Base-by-base conservation (phyloP, 2,329 filamentous ascomycete species). In the Arthrobotrys megalospora region DNA sequence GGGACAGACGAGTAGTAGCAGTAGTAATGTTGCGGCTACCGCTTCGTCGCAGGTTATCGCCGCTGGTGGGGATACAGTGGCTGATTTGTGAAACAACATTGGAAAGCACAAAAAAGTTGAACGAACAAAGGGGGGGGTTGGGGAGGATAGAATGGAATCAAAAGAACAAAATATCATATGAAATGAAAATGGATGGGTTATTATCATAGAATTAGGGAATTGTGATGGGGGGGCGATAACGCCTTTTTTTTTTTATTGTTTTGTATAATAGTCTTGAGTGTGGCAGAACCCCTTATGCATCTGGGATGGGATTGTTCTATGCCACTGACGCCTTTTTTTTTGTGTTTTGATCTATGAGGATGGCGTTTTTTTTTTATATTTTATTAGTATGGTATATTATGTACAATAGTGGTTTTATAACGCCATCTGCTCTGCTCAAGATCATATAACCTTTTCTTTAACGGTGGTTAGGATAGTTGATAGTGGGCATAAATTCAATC, bases 1-100 rank as follows among this genome's bases (percentile, higher is more conserved):
- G 0, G 88, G 83, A 28, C 64, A 85, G 66, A 76, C 73, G 19
- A 47, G 55, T 36, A 69, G 64, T 21, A 70, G 65, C 11, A 76
- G 72, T 45, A 60, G 63, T 47, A 76, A 47, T 68, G 60, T 53
- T 38, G 55, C 52, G 12, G 36, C 72, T 62, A 16, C 55, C 24
- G 10, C 41, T 41, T 64, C 71, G 48, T 68, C 72, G 47, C 64
- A 68, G 58, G 43, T 67, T 7, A 76, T 76, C 24, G 65, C 72
- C 11, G 72, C 72, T 19, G 72, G 72, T 21, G 72, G 72, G 10
- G 72, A 76, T 19, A 21, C 65, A 12, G 36, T 19, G 24, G 28
- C 41, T 11, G 72, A 76, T 60, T 14, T 76, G 32, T 76, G 32
- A 76, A 34, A 19, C 6, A n/a, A 34, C 12, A 19, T 11, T 24